phyloP scores from a whole-genome alignment of 306 rosid species.

The Trifolium pratense region DNA sequence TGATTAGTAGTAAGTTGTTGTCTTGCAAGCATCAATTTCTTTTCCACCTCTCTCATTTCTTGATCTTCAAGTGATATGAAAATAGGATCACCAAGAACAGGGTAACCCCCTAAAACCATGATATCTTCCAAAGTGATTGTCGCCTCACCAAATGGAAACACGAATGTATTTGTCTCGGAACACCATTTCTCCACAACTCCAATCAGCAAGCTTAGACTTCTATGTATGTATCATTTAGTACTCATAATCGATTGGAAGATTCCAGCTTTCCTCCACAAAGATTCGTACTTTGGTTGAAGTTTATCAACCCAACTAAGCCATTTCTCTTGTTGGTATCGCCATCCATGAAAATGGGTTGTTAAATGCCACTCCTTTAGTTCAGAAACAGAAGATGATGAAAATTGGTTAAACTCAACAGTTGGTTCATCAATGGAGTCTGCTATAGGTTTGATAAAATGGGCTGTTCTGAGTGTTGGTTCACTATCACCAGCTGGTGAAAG shows the following conservation, averaged over 20 bases:
- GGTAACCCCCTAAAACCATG: constrained; percentile 54
- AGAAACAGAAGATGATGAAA: background rate
- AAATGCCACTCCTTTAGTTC: constrained; percentile 38
- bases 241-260: constrained; percentile 53
- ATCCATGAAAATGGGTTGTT: constrained; percentile 32
- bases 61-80: background rate
- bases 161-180: constrained; percentile 45
- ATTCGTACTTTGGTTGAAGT: constrained; percentile 35
- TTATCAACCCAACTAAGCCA: constrained; percentile 49
- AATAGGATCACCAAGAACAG: constrained; percentile 48
- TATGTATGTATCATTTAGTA: constrained; percentile 28
- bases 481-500: too few relatives aligned
- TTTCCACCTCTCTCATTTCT: constrained; percentile 36
- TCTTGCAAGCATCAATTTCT: too few relatives aligned
- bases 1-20: too few relatives aligned
- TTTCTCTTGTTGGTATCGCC: constrained; percentile 6
- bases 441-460: too few relatives aligned
- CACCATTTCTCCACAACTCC: constrained; percentile 56
- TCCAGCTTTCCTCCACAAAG: constrained; percentile 52
- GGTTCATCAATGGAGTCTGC: background rate
- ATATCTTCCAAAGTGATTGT: constrained; percentile 62
- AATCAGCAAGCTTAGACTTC: constrained; percentile 13
- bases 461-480: too few relatives aligned
- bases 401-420: too few relatives aligned
- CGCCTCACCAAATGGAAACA: constrained; percentile 62